Base-by-base conservation (phyloP, 192 early-diverging fungal species). In the Chytriomyces confervae region DNA sequence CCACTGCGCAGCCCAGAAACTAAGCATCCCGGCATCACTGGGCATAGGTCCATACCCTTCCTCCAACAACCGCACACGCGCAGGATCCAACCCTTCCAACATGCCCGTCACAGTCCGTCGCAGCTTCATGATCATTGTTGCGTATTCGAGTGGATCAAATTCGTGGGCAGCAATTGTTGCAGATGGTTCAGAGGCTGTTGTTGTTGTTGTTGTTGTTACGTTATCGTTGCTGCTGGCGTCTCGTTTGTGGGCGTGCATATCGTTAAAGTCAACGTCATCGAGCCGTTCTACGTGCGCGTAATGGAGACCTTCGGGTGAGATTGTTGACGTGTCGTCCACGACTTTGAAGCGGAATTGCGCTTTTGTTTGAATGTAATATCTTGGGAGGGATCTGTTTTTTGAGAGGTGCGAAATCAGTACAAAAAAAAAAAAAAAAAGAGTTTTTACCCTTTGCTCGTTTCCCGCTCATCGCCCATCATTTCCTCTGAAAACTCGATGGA, bases 1-100 rank as follows among this genome's bases (percentile, higher is more conserved):
- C 53, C 61, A 62, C 44, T 74, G 72, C 57, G 43, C 51, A 8
- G 72, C 72, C 72, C 72, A 74, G n/a, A 74, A 74, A 24, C 72
- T 63, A 24, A 74, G 46, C 61, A 63, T 8, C 44, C 61, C 57
- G 8, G 72, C 46, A n/a, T 74, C 72, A 27, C 63, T 43, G 1
- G 72, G 72, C 72, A 74, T 74, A 1, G 16, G 6, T 8, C 72
- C 72, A 20, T 62, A 74, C 61, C 60, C 72, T 13, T 74, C 16
- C 16, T 61, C 53, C 48, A 74, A 48, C 27, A 62, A 10, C 45
- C 45, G 57, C 61, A 63, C 23, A 8, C 72, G 72, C 5, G 61
- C 61, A 7, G 72, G 72, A 36, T 60, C 72, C 57, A 61, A 62
- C 7, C 61, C 20, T 2, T 23, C 20, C 10, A 74, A 23, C 72